Conservation (phyloP, 768 basidiomycete genomes). For the Termitomyces heimii region DNA sequence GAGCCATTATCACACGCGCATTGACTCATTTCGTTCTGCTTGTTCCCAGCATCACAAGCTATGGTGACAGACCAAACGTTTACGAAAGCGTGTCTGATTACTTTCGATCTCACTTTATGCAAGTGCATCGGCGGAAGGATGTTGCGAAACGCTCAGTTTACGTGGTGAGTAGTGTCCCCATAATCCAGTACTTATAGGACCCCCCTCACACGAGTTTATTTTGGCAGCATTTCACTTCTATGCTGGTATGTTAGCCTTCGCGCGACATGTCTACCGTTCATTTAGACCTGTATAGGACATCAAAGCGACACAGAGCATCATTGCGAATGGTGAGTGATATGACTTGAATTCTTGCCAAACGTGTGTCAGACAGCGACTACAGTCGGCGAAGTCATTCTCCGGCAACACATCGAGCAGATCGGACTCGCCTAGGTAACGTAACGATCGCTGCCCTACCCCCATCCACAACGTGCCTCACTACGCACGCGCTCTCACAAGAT, state of each 20-base stretch:
- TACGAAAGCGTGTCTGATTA: conserved; percentile 70
- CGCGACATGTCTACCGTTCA: neutral
- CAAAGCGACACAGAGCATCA: conserved; percentile 59
- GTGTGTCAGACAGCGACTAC: neutral
- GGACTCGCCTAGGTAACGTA: conserved; percentile 32
- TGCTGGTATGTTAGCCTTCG: conserved; percentile 41
- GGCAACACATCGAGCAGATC: conserved; percentile 55
- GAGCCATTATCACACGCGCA: neutral
- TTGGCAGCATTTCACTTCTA: conserved; percentile 61
- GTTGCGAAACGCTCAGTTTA: conserved; percentile 53
- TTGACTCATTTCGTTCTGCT: conserved; percentile 2
- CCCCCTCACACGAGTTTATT: neutral
- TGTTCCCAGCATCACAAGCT: conserved; percentile 62
- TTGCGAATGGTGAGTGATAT: conserved; percentile 46
- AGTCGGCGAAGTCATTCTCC: conserved; percentile 66
- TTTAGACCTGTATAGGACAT: conserved; percentile 42
- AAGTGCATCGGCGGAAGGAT: conserved; percentile 67
- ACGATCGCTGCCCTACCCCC: no score
- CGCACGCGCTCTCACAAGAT: no score
- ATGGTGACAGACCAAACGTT: conserved; percentile 64
- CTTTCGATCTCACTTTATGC: conserved; percentile 81
- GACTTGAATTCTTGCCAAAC: neutral
- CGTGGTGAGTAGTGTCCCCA: conserved; percentile 40
- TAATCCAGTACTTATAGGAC: neutral
- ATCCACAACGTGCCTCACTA: no score